Base-by-base conservation (phyloP, 2,329 filamentous ascomycete species). In the Lachnellula arida region DNA sequence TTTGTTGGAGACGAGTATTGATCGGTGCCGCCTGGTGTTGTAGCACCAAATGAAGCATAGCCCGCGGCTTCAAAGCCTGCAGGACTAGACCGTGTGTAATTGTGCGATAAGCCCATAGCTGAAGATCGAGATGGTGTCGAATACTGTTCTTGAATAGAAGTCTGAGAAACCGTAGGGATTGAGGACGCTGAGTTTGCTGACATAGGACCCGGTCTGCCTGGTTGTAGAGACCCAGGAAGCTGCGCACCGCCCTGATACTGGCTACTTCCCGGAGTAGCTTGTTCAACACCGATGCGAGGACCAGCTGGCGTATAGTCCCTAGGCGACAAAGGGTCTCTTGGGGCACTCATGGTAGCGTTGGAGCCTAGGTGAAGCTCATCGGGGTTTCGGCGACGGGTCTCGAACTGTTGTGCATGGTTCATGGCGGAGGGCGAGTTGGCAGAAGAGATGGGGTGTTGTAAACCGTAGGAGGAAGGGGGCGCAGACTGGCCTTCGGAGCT, bases 11-110 rank as follows among this genome's bases (percentile, higher is more conserved):
- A 82, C 69, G 82, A 80, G 74, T 87, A 89, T 70, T 90, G 80
- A 69, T 70, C 72, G 63, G 66, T 76, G 53, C 82, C 81, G 35
- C 83, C 80, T 28, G 88, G 84, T 2, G 88, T 91, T 51, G 85
- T 83, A 14, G 81, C 80, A 42, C 79, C 80, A 66, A 84, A 85
- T 49, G 81, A 75, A 39, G 76, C 71, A 67, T 83, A 84, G 66
- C 76, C 69, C 46, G 76, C 70, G 46, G 73, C 70, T 59, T 85
- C 81, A 69, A 81, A 85, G 57, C 75, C 73, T 50, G 77, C 84
- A 50, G 91, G 91, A 72, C 91, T 96, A 55, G 91, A 94, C 66
- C 89, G 83, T 48, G 92, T 92, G 73, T 96, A 93, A 69, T 79
- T 82, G 70, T 93, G 89, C 15, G 87, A 80, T 70, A 81, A 76